Evolutionary conservation across 495 filamentous ascomycete species (phyloP).

Genomic region (Trypethelium eluteriae): DNA sequence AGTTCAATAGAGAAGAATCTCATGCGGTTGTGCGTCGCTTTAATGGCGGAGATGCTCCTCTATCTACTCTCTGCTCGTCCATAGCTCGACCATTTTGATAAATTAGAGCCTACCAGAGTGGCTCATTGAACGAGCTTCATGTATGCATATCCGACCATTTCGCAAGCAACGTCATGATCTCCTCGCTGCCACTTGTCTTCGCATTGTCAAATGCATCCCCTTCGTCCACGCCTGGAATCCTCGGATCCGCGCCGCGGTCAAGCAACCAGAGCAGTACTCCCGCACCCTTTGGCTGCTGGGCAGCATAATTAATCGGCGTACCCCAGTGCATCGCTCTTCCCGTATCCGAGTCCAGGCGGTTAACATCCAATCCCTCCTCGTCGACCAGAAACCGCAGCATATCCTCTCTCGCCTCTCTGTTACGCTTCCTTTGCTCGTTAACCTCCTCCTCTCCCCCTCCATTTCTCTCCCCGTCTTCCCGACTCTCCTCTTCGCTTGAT

Average conservation of each 20-base stretch:
- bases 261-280: not conserved
- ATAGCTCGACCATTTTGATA: too few species aligned
- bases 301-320: constrained; percentile 6
- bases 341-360: not conserved
- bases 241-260: constrained; percentile 6
- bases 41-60: too few species aligned
- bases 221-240: not conserved
- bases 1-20: too few species aligned
- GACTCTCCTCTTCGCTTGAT: not conserved
- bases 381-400: not conserved
- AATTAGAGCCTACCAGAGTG: too few species aligned
- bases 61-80: too few species aligned
- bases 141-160: not conserved
- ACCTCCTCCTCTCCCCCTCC: too few species aligned
- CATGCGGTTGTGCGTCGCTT: too few species aligned
- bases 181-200: constrained; percentile 4
- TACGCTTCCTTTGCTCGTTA: not conserved
- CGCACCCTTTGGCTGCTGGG: not conserved
- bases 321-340: not conserved
- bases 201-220: constrained; percentile 4
- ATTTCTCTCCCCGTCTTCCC: not conserved
- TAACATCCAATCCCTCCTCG: not conserved
- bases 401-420: not conserved
- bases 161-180: not conserved
- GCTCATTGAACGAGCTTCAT: not conserved